A percentile compares a stretch with the other conserved stretches of the same genome.
These are phyloP conservation scores for Chlamydomonas sp. DNA, from an alignment of 139 green algal species.

Conservation along the genomic window DNA sequence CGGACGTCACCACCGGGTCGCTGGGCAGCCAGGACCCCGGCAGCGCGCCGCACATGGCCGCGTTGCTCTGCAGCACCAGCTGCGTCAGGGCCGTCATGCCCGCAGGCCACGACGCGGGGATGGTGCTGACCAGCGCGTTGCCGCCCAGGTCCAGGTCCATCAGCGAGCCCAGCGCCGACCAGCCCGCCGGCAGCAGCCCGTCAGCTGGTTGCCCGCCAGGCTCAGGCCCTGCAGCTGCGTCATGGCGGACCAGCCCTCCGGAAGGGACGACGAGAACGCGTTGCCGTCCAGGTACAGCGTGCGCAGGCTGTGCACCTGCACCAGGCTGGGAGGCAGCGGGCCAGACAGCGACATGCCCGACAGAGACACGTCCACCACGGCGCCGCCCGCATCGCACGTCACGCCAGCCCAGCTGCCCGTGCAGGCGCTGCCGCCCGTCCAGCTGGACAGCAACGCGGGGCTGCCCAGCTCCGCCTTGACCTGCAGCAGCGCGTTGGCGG, in stretches of 20 bases:
- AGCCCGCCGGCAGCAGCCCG: not conserved
- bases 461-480: not conserved
- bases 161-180: no score
- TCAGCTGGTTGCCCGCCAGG: slow-evolving; percentile 40
- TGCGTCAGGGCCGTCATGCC: no score
- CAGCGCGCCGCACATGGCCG: no score
- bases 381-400: not conserved
- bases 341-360: not conserved
- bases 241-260: not conserved
- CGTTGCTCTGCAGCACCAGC: no score
- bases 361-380: not conserved
- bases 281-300: slow-evolving; percentile 3
- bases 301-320: not conserved
- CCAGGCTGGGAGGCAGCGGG: not conserved
- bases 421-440: not conserved
- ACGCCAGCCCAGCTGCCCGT: not conserved
- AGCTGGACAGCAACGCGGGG: slow-evolving; percentile 7
- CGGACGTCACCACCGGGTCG: no score
- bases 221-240: slow-evolving; percentile 18
- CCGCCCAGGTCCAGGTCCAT: no score
- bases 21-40: no score
- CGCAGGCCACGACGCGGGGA: no score
- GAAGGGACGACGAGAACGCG: slow-evolving; percentile 2
- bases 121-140: no score
- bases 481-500: not conserved